Base-by-base conservation (phyloP, 176 grass and related monocot genomes). In the Carex parvula region DNA sequence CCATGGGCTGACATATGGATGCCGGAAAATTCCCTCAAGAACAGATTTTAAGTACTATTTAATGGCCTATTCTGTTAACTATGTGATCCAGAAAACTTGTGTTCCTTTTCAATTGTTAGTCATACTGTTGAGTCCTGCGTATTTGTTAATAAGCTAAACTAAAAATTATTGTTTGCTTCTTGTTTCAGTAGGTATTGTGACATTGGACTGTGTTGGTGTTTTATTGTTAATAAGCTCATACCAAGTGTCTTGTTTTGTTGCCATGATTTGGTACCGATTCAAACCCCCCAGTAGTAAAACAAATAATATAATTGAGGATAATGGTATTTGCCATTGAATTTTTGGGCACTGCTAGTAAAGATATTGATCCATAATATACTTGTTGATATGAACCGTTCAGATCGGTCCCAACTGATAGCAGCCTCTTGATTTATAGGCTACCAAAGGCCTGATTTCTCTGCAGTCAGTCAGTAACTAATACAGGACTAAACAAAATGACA, bases 1-100 rank as follows among this genome's bases (percentile, higher is more conserved):
- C 85, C 59, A 86, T 86, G 85, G 85, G 85, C 29, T 85, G 42
- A 83, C 81, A 53, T 18, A 60, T 18, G 21, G 41, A n/a, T 24
- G 30, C n/a, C 21, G 32, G 15, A 53, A 77, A 57, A 71, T 33
- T 76, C 35, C 52, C 68, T 57, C 48, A 57, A 56, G 1, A 17
- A 35, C 37, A 71, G 17, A 46, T 71, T 77, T n/a, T 35, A 32
- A 57, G 52, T 57, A 78, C 14, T 57, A 78, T 57, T 77, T 57
- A 26, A 78, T 78, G 6, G 52, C 35, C 66, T 70, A 70, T 70
- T 70, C 15, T 41, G 66, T 70, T 78, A 78, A 29, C 37, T 30
- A 16, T 57, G 73, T 78, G 52, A 52, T 73, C 1, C 39, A 24
- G 26, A 33, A 56, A 77, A 32, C 22, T 78, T 32, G 52, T 57